Evolutionary conservation across 257 asterid species (phyloP).

Genomic region (Coffea canephora): DNA sequence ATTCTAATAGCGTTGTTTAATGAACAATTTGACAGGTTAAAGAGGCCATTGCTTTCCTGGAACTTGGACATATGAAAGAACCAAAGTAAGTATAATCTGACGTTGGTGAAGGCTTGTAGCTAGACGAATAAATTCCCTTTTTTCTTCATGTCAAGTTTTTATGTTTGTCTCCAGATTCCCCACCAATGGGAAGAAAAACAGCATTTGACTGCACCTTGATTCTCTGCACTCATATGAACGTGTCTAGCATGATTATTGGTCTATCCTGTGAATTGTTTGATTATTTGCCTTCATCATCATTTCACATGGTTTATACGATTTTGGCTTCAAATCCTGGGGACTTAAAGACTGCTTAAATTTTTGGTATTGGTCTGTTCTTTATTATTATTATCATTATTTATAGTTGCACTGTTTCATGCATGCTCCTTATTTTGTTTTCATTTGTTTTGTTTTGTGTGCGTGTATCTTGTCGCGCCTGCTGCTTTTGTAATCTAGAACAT

Average conservation of each 20-base stretch:
- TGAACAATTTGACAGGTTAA: constrained; percentile 51
- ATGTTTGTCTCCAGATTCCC: background rate
- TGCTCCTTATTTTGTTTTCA: background rate
- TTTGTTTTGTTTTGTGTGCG: too few relatives aligned
- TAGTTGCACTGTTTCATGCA: background rate
- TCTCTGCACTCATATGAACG: too few relatives aligned
- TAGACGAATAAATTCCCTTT: too few relatives aligned
- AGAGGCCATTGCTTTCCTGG: constrained; percentile 67
- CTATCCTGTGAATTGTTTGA: background rate
- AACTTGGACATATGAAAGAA: constrained; percentile 53
- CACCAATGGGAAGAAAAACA: background rate
- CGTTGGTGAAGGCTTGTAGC: background rate
- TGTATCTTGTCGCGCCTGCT: too few relatives aligned
- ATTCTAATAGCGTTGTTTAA: constrained; percentile 11
- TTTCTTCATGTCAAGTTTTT: too few relatives aligned
- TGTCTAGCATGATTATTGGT: background rate
- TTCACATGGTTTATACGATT: background rate
- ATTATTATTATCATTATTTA: background rate
- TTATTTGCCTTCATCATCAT: background rate
- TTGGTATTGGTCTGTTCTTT: background rate
- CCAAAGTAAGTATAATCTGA: constrained; percentile 46
- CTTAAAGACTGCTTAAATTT: background rate
- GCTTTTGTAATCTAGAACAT: background rate
- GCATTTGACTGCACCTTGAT: background rate
- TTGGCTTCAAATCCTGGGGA: background rate